A percentile compares a stretch with the other conserved stretches of the same genome.
phyloP scores from a whole-genome alignment of 2,329 filamentous ascomycete genomes.

The Coniella vitis region DNA sequence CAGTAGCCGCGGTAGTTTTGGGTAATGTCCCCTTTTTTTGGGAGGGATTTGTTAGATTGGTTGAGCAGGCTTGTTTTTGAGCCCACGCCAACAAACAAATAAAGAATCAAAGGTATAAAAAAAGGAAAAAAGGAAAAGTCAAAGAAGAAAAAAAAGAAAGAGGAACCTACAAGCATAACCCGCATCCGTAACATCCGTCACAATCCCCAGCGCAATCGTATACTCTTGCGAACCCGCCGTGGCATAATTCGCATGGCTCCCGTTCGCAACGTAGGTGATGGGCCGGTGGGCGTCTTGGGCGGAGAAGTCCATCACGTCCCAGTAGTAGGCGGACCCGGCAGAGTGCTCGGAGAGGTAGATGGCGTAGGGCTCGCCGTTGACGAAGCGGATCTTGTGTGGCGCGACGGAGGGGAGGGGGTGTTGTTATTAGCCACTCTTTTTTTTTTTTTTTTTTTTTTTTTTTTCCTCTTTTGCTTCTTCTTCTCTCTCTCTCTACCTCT shows the following conservation, averaged over 20 bases:
- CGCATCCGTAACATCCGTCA: slow-evolving; percentile 19
- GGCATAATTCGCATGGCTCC: slow-evolving; percentile 22
- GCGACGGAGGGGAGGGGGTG: neutral
- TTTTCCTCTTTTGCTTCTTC: no score
- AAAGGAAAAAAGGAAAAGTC: neutral
- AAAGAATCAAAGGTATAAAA: neutral
- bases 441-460: no score
- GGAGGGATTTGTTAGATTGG: no score
- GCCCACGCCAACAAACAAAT: no score
- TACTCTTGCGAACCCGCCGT: slow-evolving; percentile 19
- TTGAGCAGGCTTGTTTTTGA: no score
- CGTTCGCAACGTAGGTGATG: slow-evolving; percentile 17
- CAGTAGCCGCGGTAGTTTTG: slow-evolving; percentile 22
- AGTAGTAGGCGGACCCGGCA: slow-evolving; percentile 21
- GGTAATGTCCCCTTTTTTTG: slow-evolving; percentile 16
- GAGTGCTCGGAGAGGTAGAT: slow-evolving; percentile 21
- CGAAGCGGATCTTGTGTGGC: slow-evolving; percentile 19
- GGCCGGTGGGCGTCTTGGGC: slow-evolving; percentile 10
- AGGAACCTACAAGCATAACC: slow-evolving; percentile 10
- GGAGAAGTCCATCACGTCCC: slow-evolving; percentile 15
- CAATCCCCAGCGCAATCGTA: slow-evolving; percentile 16
- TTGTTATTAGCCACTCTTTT: no score
- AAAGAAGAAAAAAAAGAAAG: neutral
- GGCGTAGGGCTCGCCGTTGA: slow-evolving; percentile 16
- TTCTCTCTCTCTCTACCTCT: no score